Evolutionary conservation across 257 asterid genomes (phyloP), one percentile per base, ranked within the genome.

Genomic region (Salvia miltiorrhiza): DNA sequence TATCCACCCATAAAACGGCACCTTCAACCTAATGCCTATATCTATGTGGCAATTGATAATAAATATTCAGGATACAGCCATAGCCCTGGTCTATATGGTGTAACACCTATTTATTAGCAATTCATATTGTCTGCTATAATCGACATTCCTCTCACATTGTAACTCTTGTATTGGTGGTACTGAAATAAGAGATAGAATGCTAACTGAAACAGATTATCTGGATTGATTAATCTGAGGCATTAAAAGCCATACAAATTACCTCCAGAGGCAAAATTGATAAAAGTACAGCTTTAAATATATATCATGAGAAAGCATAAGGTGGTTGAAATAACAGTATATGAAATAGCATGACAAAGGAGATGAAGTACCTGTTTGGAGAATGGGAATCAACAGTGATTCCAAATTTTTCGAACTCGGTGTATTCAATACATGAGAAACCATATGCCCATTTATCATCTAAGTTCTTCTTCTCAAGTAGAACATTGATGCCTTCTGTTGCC

Each of bases 401-500:
- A 84, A 87, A 94, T 82, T 89, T 91, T 77, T 94, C 89, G 50
- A 94, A 94, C 81, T 94, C 99, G 8, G 99, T 94, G 83, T 94
- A 94, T 73, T 94, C 99, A 13, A 94, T 88, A 69, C 97, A 94
- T 62, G 99, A 89, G 45, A 87, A 62, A 69, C 99, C 99, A 85
- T 87, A 94, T 61, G 87, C 78, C 99, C 99, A 94, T 64, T 87
- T 86, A 65, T 95, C 95, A 79, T 91, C 95, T 32, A 53, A 67
- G 74, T 76, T 80, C 82, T 77, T 89, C 83, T 87, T 93, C 91
- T 94, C 97, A 49, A 91, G 79, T 67, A 91, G 87, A 66, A 89
- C 97, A 79, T 94, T 94, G 83, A 94, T 84, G 76, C 99, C 99
- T 81, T 94, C 99, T 49, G 97, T 94, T 57, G 99, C 99, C 73